phyloP scores from a whole-genome alignment of 176 grass and related monocot genomes.

The Zizania latifolia region DNA sequence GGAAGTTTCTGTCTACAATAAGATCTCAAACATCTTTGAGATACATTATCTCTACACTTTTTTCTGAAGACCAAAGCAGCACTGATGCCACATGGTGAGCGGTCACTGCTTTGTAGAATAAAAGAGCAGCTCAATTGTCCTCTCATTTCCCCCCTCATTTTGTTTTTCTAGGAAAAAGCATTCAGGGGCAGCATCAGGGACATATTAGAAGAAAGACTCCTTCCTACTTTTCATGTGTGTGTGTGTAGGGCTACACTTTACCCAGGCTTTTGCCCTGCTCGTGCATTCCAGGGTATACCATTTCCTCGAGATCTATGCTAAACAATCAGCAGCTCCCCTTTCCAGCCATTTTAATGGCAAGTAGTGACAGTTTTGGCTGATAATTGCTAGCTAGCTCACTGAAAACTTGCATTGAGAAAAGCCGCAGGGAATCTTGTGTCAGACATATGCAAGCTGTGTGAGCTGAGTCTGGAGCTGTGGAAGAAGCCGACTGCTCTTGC shows the following conservation, averaged over 20 bases:
- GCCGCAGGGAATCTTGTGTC: slow-evolving; percentile 37
- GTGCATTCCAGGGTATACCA: slow-evolving; percentile 22
- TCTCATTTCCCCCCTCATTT: slow-evolving; percentile 24
- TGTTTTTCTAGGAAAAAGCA: slow-evolving; percentile 18
- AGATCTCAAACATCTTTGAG: slow-evolving; percentile 23
- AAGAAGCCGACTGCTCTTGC: slow-evolving; percentile 31
- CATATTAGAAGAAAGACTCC: slow-evolving; percentile 39
- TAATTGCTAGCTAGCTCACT: slow-evolving; percentile 21
- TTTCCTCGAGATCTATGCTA: slow-evolving; percentile 49
- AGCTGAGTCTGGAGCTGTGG: slow-evolving; percentile 7
- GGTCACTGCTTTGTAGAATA: slow-evolving; percentile 19
- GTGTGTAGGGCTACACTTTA: slow-evolving; percentile 31
- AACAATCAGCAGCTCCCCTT: slow-evolving; percentile 10
- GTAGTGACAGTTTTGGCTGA: slow-evolving; percentile 1
- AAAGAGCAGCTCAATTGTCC: slow-evolving; percentile 44
- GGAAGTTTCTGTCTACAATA: slow-evolving; percentile 36
- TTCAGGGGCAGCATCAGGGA: slow-evolving; percentile 29
- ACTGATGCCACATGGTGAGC: slow-evolving; percentile 30
- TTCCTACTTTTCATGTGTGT: slow-evolving; percentile 10
- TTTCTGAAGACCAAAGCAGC: slow-evolving; percentile 34
- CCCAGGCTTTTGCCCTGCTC: slow-evolving; percentile 30
- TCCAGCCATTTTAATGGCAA: slow-evolving; percentile 25
- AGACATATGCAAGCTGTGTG: slow-evolving; percentile 17
- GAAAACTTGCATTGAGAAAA: slow-evolving; percentile 25
- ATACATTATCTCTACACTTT: slow-evolving; percentile 27